Conservation (phyloP, 75 land plant species). For the Pseudotsuga menziesii region DNA sequence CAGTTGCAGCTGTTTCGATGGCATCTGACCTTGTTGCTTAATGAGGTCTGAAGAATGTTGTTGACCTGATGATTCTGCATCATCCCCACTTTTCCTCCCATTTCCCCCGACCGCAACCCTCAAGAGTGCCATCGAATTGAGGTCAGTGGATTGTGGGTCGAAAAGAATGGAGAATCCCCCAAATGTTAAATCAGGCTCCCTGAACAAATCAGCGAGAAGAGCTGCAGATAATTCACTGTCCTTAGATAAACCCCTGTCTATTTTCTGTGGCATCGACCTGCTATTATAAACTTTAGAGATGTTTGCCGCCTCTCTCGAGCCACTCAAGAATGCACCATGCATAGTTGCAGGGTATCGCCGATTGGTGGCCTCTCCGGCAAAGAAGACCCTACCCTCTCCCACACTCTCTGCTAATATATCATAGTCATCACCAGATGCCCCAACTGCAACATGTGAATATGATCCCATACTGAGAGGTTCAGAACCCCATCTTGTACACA, state of each 20-base stretch:
- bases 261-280: constrained; percentile 24
- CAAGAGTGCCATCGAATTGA: constrained; percentile 40
- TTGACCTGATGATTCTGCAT: constrained; percentile 20
- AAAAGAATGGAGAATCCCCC: constrained; percentile 63
- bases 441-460: constrained; percentile 89
- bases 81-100: constrained; percentile 14
- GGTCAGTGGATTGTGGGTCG: constrained; percentile 51
- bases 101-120: constrained; percentile 33
- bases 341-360: constrained; percentile 92
- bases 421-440: constrained; percentile 96
- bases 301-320: constrained; percentile 81
- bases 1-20: constrained; percentile 27
- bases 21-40: constrained; percentile 6
- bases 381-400: constrained; percentile 79
- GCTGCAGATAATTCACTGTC: constrained; percentile 33
- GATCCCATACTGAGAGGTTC: constrained; percentile 82
- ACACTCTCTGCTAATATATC: constrained; percentile 87
- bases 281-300: constrained; percentile 50
- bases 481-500: constrained; percentile 92
- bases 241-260: constrained; percentile 14
- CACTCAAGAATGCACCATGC: constrained; percentile 98
- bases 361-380: constrained; percentile 96
- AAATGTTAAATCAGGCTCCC: constrained; percentile 63
- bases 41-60: background rate
- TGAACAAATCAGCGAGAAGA: constrained; percentile 43